Evolutionary conservation across 2,329 filamentous ascomycete species (phyloP).

Genomic region (Cryphonectria parasitica): DNA sequence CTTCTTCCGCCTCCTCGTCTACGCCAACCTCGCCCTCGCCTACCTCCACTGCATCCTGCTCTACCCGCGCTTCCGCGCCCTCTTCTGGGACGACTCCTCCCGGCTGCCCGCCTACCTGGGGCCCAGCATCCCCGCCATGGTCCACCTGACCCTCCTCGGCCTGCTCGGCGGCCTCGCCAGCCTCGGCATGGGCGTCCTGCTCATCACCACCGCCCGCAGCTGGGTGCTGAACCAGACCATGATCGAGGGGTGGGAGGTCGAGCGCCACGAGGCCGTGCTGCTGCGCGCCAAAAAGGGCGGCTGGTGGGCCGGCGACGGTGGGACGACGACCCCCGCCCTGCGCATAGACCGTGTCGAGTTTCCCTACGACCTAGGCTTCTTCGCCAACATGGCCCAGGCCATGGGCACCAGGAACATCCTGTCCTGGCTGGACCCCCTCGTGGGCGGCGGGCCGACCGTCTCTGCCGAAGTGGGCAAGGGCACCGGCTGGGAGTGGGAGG

Average conservation of each 20-base stretch:
- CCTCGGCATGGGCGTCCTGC: constrained; percentile 66
- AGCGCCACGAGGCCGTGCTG: constrained; percentile 63
- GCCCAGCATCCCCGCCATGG: constrained; percentile 62
- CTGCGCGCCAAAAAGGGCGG: constrained; percentile 48
- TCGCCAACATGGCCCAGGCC: constrained; percentile 71
- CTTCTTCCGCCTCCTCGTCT: constrained; percentile 78
- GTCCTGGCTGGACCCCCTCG: constrained; percentile 72
- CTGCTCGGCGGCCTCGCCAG: constrained; percentile 62
- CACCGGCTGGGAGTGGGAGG: constrained; percentile 65
- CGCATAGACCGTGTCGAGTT: constrained; percentile 71
- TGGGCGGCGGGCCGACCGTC: constrained; percentile 51
- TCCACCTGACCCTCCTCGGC: constrained; percentile 63
- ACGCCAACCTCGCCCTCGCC: constrained; percentile 65
- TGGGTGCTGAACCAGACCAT: constrained; percentile 74
- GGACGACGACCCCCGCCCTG: constrained; percentile 35
- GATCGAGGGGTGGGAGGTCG: constrained; percentile 79
- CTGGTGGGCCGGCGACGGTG: constrained; percentile 39
- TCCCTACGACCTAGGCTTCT: constrained; percentile 80
- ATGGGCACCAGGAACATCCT: constrained; percentile 73
- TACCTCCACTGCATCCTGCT: constrained; percentile 65
- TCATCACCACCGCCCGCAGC: constrained; percentile 63
- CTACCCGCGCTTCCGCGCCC: constrained; percentile 57
- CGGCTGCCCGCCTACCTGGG: constrained; percentile 75
- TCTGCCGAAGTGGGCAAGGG: constrained; percentile 40
- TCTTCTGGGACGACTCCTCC: constrained; percentile 67